Conservation (phyloP, 148 eudicot species). For the Cornus controversa region DNA sequence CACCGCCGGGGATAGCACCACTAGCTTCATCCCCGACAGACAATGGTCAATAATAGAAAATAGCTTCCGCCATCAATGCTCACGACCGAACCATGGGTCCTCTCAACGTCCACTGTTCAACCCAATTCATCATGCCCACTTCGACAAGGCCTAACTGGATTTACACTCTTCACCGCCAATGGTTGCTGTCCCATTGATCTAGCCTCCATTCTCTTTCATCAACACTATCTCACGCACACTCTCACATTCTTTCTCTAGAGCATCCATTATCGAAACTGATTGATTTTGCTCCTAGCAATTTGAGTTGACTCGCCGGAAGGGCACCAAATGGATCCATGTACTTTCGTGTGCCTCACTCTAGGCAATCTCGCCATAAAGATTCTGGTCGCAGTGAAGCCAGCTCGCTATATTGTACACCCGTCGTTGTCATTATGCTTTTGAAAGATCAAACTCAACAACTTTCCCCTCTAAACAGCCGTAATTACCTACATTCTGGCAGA, state of each 20-base stretch:
- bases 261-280: background rate
- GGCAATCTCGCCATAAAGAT: slow-evolving; percentile 54
- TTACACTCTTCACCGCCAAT: too few species aligned
- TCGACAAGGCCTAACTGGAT: too few species aligned
- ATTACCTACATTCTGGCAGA: slow-evolving; percentile 46
- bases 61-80: too few species aligned
- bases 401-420: slow-evolving; percentile 56
- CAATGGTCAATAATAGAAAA: too few species aligned
- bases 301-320: background rate
- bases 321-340: slow-evolving; percentile 71
- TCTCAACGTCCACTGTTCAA: too few species aligned
- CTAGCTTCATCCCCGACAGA: too few species aligned
- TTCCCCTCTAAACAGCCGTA: slow-evolving; percentile 38
- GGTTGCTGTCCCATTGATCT: too few species aligned
- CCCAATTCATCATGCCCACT: too few species aligned
- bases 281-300: background rate
- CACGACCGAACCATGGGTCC: too few species aligned
- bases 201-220: background rate
- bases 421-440: slow-evolving; percentile 61
- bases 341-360: slow-evolving; percentile 62
- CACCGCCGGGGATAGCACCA: too few species aligned
- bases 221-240: background rate
- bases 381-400: slow-evolving; percentile 56
- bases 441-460: slow-evolving; percentile 62
- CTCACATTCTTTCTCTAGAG: background rate